A percentile compares a stretch with the other conserved stretches of the same genome.
Conservation (phyloP, 176 grass and related monocot species). For the Ananas comosus region DNA sequence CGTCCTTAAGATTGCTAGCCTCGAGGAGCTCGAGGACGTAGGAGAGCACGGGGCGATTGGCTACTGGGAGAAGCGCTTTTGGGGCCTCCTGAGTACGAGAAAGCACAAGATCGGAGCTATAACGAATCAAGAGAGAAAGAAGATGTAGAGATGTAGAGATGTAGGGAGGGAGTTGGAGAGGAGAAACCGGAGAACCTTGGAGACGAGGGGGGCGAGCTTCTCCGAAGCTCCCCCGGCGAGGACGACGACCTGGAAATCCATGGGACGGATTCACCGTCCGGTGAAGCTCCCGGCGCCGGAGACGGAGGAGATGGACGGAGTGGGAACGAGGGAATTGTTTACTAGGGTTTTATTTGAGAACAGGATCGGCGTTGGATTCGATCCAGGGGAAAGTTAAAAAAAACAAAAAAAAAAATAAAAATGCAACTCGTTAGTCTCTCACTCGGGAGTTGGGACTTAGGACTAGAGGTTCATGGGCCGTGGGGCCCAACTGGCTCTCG, state of each 20-base stretch:
- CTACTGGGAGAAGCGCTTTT: slow-evolving; percentile 83
- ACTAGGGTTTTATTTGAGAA: neutral
- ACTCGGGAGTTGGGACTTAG: no score
- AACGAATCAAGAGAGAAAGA: neutral
- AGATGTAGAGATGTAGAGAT: neutral
- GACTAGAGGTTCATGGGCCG: no score
- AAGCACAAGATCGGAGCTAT: neutral
- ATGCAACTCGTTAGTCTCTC: no score
- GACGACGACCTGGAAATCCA: slow-evolving; percentile 97
- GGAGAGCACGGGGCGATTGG: slow-evolving; percentile 78
- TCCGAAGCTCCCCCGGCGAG: slow-evolving; percentile 81
- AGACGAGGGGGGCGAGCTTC: slow-evolving; percentile 79
- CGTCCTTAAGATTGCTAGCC: slow-evolving; percentile 75
- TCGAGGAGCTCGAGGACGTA: slow-evolving; percentile 90
- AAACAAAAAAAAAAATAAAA: no score
- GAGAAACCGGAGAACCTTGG: slow-evolving; percentile 31
- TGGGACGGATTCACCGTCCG: slow-evolving; percentile 8
- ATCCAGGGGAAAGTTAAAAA: no score
- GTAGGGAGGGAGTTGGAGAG: neutral
- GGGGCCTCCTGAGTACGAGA: slow-evolving; percentile 53
- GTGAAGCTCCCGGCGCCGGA: neutral
- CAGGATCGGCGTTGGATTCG: no score
- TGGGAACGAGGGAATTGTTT: neutral
- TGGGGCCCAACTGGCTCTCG: no score
- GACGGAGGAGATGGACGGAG: neutral